phyloP scores from a whole-genome alignment of 768 basidiomycete genomes.

The Mycena olivaceomarginata region DNA sequence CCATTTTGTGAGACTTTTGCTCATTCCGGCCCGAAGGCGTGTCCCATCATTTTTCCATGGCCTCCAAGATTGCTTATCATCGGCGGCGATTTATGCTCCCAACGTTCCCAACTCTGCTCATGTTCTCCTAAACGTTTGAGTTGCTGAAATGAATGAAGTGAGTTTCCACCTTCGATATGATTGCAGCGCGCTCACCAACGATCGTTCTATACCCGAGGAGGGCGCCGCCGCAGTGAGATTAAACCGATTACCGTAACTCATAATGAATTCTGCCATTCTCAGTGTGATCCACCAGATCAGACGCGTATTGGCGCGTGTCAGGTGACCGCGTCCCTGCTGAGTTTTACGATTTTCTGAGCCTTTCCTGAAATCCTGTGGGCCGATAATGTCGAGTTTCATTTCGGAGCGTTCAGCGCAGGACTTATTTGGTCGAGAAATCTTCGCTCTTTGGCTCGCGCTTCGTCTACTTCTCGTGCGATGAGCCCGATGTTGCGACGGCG shows the following conservation, averaged over 20 bases:
- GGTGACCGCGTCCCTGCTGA: too few species aligned
- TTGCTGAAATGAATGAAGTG: conserved; percentile 2
- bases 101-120: background rate
- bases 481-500: conserved; percentile 89
- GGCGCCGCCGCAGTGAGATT: background rate
- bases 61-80: too few species aligned
- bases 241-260: background rate
- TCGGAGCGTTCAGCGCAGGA: conserved; percentile 84
- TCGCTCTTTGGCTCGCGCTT: conserved; percentile 86
- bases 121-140: background rate
- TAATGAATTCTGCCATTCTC: too few species aligned
- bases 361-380: too few species aligned
- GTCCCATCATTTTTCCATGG: background rate
- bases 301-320: too few species aligned
- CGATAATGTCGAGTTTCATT: conserved; percentile 89
- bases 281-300: too few species aligned
- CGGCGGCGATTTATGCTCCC: background rate
- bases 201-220: background rate
- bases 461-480: conserved; percentile 81
- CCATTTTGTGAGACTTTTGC: conserved; percentile 14
- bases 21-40: conserved; percentile 21
- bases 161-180: background rate
- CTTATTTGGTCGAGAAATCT: conserved; percentile 92
- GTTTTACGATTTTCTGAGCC: too few species aligned
- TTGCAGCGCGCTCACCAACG: background rate